Evolutionary conservation across 305 asterid genomes (phyloP).

Genomic region (Fraxinus albicans): DNA sequence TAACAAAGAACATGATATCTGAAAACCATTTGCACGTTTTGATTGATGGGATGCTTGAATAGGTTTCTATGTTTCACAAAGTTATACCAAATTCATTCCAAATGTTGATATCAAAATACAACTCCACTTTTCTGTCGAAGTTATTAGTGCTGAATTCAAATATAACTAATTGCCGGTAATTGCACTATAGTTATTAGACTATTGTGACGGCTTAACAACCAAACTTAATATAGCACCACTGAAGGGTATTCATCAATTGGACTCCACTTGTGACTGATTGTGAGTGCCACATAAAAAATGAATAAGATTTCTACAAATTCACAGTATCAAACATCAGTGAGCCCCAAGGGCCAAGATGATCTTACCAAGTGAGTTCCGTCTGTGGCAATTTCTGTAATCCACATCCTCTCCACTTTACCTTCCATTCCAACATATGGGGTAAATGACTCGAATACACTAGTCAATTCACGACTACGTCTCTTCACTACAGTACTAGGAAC

Average conservation of each 20-base stretch:
- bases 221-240: not conserved
- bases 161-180: not conserved
- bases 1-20: not conserved
- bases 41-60: not conserved
- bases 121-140: not conserved
- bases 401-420: slow-evolving; percentile 76
- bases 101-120: not conserved
- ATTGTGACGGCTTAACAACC: not conserved
- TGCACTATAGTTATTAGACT: not conserved
- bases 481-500: slow-evolving; percentile 79
- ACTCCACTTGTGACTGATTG: not conserved
- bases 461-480: slow-evolving; percentile 86
- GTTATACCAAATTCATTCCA: not conserved
- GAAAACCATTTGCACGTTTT: not conserved
- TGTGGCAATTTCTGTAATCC: slow-evolving; percentile 82
- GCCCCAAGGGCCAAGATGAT: not conserved
- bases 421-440: slow-evolving; percentile 82
- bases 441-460: slow-evolving; percentile 78
- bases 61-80: not conserved
- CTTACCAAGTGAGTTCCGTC: slow-evolving; percentile 73
- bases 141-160: not conserved
- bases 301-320: not conserved
- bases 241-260: not conserved
- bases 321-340: not conserved
- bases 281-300: not conserved